Conservation (phyloP, 805 yeast species). For the Pichia thaimueangensis region DNA sequence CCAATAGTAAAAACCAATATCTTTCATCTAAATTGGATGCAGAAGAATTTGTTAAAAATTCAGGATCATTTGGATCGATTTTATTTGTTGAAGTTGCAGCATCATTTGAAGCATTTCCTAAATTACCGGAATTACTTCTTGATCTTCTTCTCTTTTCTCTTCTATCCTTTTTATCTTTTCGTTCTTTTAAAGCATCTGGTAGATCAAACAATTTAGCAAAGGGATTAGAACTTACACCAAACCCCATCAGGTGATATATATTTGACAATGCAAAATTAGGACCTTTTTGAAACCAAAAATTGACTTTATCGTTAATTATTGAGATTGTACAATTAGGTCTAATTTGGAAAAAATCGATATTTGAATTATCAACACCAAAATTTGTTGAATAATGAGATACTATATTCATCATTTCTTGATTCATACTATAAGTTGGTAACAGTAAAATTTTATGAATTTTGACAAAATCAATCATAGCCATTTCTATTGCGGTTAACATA, state of each 20-base stretch:
- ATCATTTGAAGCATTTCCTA: neutral
- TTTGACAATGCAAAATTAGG: slow-evolving; percentile 72
- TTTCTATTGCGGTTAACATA: slow-evolving; percentile 50
- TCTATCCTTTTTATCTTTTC: slow-evolving; percentile 66
- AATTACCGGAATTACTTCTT: slow-evolving; percentile 11
- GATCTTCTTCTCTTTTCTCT: slow-evolving; percentile 51
- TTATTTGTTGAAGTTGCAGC: too few species aligned
- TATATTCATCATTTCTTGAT: slow-evolving; percentile 48
- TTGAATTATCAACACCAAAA: slow-evolving; percentile 61
- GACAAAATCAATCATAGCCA: slow-evolving; percentile 55
- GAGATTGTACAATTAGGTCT: slow-evolving; percentile 33
- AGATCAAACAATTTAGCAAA: slow-evolving; percentile 68
- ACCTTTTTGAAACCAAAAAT: slow-evolving; percentile 73
- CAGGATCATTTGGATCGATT: slow-evolving; percentile 17
- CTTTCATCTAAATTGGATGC: slow-evolving; percentile 27
- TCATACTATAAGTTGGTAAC: slow-evolving; percentile 51
- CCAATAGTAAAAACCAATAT: slow-evolving; percentile 55
- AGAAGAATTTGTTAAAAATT: slow-evolving; percentile 21
- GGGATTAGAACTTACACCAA: slow-evolving; percentile 70
- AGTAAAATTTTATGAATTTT: slow-evolving; percentile 64
- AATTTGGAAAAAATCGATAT: slow-evolving; percentile 54
- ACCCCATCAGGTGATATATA: slow-evolving; percentile 67
- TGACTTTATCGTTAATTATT: slow-evolving; percentile 38
- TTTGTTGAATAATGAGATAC: slow-evolving; percentile 60
- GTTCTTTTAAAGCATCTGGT: slow-evolving; percentile 64